A percentile compares a stretch with the other conserved stretches of the same genome.
These are phyloP conservation scores for Torulaspora gathmanii DNA, from an alignment of 805 yeast species.

Conservation along the genomic window DNA sequence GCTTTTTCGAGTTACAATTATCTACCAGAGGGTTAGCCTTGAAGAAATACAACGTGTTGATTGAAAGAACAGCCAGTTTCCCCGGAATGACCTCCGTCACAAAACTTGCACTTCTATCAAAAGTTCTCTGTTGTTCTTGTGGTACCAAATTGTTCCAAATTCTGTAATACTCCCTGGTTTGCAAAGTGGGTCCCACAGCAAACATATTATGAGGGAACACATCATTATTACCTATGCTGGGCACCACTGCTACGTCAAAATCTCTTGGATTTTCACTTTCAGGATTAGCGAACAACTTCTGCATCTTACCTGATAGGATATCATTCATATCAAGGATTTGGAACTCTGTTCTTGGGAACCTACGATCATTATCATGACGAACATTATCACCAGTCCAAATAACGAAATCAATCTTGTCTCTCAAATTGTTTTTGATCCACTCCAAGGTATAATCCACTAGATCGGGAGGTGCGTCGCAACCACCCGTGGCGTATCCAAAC, in stretches of 20 bases:
- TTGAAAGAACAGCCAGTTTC: slow-evolving; percentile 69
- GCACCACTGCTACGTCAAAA: slow-evolving; percentile 50
- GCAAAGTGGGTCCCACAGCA: slow-evolving; percentile 84
- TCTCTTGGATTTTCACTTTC: slow-evolving; percentile 43
- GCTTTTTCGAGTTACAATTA: slow-evolving; percentile 62
- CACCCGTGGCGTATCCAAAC: slow-evolving; percentile 69
- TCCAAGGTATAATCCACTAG: slow-evolving; percentile 57
- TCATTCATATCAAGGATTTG: slow-evolving; percentile 68
- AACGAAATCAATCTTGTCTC: slow-evolving; percentile 76
- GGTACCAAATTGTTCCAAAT: slow-evolving; percentile 76
- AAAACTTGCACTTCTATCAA: slow-evolving; percentile 69
- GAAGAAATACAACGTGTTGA: slow-evolving; percentile 72
- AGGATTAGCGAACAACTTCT: slow-evolving; percentile 48
- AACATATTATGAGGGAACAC: slow-evolving; percentile 85
- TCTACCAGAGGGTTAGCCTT: slow-evolving; percentile 79
- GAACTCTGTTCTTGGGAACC: slow-evolving; percentile 64
- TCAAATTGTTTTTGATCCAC: slow-evolving; percentile 62
- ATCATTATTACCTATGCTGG: slow-evolving; percentile 80
- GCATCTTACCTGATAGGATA: slow-evolving; percentile 49
- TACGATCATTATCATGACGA: slow-evolving; percentile 77
- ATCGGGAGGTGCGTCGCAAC: slow-evolving; percentile 71
- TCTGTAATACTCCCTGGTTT: slow-evolving; percentile 68
- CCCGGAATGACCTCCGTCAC: slow-evolving; percentile 76
- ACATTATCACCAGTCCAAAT: slow-evolving; percentile 91
- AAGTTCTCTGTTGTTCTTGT: slow-evolving; percentile 67